Conservation (phyloP, 2,329 filamentous ascomycete genomes). For the Simplicillium sp. region DNA sequence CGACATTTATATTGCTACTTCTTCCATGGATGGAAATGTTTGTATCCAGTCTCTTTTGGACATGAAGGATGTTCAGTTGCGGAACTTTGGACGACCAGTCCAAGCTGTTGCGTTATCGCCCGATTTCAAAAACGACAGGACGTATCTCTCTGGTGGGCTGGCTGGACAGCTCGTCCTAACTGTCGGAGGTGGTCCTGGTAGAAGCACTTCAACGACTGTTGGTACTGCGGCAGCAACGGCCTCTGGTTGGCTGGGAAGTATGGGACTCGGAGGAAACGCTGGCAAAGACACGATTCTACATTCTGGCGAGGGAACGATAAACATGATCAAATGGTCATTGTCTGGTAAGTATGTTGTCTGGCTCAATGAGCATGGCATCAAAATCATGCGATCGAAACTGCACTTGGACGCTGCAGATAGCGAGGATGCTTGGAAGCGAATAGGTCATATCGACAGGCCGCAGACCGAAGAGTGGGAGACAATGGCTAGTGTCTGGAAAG, state of each 20-base stretch:
- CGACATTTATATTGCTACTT: conserved; percentile 85
- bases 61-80: conserved; percentile 77
- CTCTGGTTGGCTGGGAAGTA: conserved; percentile 82
- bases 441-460: conserved; percentile 85
- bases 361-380: conserved; percentile 95
- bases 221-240: conserved; percentile 74
- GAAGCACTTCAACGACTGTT: conserved; percentile 80
- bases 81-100: conserved; percentile 89
- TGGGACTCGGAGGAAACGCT: conserved; percentile 68
- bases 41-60: conserved; percentile 85
- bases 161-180: conserved; percentile 85
- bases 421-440: conserved; percentile 87
- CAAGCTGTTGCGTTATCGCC: conserved; percentile 91
- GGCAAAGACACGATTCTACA: conserved; percentile 84
- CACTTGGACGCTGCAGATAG: conserved; percentile 66
- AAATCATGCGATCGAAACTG: conserved; percentile 89
- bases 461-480: conserved; percentile 85
- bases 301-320: conserved; percentile 85
- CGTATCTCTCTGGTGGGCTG: conserved; percentile 83
- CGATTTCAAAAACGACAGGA: conserved; percentile 81
- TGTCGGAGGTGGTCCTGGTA: conserved; percentile 66
- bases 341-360: conserved; percentile 89
- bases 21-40: conserved; percentile 92
- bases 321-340: conserved; percentile 86
- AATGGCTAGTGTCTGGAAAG: conserved; percentile 94